Conservation (phyloP, 169 alveolate genomes). For the Plasmodium relictum region DNA sequence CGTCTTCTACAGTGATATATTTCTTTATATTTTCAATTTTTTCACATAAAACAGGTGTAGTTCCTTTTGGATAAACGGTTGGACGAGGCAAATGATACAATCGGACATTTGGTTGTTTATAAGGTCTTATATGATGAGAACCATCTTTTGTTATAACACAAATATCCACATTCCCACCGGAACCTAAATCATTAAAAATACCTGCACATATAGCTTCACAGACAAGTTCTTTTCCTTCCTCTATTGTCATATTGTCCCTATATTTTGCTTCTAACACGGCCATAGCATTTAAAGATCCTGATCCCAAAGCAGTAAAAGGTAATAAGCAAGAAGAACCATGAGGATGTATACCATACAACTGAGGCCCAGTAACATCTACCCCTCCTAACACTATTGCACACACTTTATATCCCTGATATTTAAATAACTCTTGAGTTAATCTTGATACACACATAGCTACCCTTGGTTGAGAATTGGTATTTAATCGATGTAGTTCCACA, state of each 20-base stretch:
- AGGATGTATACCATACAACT: conserved; percentile 94
- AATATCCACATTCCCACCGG: conserved; percentile 97
- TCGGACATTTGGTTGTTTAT: conserved; percentile 84
- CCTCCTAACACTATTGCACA: conserved; percentile 99
- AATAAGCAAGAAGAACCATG: conserved; percentile 95
- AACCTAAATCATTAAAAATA: conserved; percentile 96
- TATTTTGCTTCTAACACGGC: conserved; percentile 95
- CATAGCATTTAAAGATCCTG: conserved; percentile 98
- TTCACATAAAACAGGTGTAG: conserved; percentile 86
- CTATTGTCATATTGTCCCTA: conserved; percentile 93
- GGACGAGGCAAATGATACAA: conserved; percentile 85
- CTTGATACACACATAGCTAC: conserved; percentile 93
- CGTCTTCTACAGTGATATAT: conserved; percentile 79
- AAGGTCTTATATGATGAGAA: conserved; percentile 89
- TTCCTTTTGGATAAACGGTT: conserved; percentile 84
- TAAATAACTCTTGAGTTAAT: conserved; percentile 91
- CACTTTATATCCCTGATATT: conserved; percentile 97
- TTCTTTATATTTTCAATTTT: conserved; percentile 82
- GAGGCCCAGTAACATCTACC: conserved; percentile 96
- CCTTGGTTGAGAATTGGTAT: conserved; percentile 92
- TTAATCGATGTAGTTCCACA: conserved; percentile 94
- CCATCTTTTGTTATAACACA: conserved; percentile 92
- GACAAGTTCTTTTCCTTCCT: conserved; percentile 94
- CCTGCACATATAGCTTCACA: conserved; percentile 97
- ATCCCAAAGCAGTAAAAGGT: conserved; percentile 98